Conservation (phyloP, 768 basidiomycete genomes). For the Lepiota brunneoincarnata region DNA sequence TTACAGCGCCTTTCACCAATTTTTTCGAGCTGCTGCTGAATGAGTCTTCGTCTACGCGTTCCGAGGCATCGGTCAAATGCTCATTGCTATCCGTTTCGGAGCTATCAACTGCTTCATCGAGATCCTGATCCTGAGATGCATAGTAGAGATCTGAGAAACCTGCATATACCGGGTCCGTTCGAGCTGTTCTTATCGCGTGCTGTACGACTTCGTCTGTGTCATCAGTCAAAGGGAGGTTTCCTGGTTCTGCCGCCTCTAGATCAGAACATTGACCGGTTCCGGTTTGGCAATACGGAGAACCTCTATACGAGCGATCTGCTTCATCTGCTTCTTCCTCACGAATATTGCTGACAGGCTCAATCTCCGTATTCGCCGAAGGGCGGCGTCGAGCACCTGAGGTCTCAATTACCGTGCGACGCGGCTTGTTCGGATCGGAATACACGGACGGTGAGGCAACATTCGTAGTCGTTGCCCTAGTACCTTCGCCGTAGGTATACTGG, state of each 20-base stretch:
- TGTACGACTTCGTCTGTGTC: constrained; percentile 35
- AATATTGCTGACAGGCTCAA: not conserved
- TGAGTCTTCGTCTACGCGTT: not conserved
- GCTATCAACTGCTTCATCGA: not conserved
- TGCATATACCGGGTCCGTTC: constrained; percentile 21
- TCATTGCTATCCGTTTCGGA: constrained; percentile 12
- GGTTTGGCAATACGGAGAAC: not conserved
- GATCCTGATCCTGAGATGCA: constrained; percentile 23
- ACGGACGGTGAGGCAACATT: not conserved
- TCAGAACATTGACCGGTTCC: not conserved
- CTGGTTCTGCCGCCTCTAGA: constrained; percentile 10
- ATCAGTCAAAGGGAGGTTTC: constrained; percentile 25
- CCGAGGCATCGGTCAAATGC: not conserved
- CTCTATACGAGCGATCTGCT: not conserved
- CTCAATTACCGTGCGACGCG: not conserved
- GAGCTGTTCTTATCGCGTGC: constrained; percentile 28
- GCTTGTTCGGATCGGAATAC: no score
- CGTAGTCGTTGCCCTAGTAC: not conserved
- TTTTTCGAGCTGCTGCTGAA: not conserved
- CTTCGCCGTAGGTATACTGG: not conserved
- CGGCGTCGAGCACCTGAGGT: not conserved
- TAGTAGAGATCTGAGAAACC: constrained; percentile 40
- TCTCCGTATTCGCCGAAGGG: not conserved
- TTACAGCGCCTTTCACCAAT: not conserved
- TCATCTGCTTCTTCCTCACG: not conserved